Base-by-base conservation (phyloP, 2,329 filamentous ascomycete genomes). In the Hypoxylon sp. region DNA sequence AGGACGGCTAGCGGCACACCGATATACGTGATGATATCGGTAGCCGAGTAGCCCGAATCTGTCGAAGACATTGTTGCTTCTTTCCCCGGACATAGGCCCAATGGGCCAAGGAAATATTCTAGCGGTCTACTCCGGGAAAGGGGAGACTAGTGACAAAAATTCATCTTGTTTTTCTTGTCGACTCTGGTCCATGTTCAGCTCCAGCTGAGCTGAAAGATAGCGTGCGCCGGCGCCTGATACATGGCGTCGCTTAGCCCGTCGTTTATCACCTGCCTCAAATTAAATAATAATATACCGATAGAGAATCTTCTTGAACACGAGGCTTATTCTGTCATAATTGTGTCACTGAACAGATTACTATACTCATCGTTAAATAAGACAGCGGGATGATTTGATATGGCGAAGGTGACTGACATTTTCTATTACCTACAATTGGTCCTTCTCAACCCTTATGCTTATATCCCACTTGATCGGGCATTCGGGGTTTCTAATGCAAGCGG, bases 1-100 rank as follows among this genome's bases (percentile, higher is more conserved):
- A 90, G 77, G 1, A 90, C 83, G 1, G 86, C 88, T 17, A 90
- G 80, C 1, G 88, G 88, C 2, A 90, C 80, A 71, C 85, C 85
- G 42, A 87, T 83, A 63, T 86, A 87, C 24, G 85, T 87, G 76
- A 88, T 87, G 63, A 88, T 84, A 67, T 87, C 83, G 9, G 81
- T 79, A 44, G 83, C 78, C 5, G 78, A 80, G 33, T 65, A 57
- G 56, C 62, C 60, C 11, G 68, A 56, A 42, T 64, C 48, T 24
- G 54, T 33, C 14, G 67, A 67, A 52, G 67, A 50, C 67, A 70
- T 70, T 35, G 48, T 47, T 11, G 2, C 19, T 31, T 13, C 51
- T 44, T 39, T 42, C 37, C 39, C 31, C 26, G 37, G 17, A 24
- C 33, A 51, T 10, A 29, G 35, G 24, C 42, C 24, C 17, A n/a